Evolutionary conservation across 768 basidiomycete species (phyloP), one percentile per base, ranked within the genome.

Genomic region (Pulveroboletus frians): DNA sequence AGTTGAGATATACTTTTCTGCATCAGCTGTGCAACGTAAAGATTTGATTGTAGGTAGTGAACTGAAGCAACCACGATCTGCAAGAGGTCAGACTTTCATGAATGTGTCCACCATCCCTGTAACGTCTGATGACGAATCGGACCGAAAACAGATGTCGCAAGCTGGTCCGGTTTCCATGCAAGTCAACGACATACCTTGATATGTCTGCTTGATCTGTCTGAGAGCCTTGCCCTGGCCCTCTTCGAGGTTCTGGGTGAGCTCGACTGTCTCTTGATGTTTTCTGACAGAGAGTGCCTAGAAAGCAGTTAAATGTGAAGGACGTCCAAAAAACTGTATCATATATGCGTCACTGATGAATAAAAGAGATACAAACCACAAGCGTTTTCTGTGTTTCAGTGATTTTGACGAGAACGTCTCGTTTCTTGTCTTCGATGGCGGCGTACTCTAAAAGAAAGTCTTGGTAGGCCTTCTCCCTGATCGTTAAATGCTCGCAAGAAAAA

Each of bases 391-490:
- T 43, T 9, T 65, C 58, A 31, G 42, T 10, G 1, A 69, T 65
- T 35, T 62, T 58, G 42, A 56, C 55, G 10, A 59, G 23, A 5
- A 69, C 57, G 4, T 56, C 61, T 6, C 65, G 67, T 29, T 57
- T 54, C 57, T 55, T 59, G 38, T 69, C 63, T 35, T 67, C 66
- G 13, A 59, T 36, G 5, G 38, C 47, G 3, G 59, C 53, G 7
- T 68, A 59, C 35, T 59, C 47, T 15, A 26, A 15, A 2, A 69
- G 45, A 29, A 65, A 69, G 1, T 59, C 59, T 21, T 67, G 59
- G 32, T 67, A 65, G 4, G 39, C 30, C 13, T 34, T 36, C 6
- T 69, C 63, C 50, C 66, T 67, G 29, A 35, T 31, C 40, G 21
- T 47, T 21, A 20, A 17, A 44, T n/a, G 39, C 18, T 29, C 18